Evolutionary conservation across 441 rosid species (phyloP), one percentile per base, ranked within the genome.

Genomic region (Croton laevigatus): DNA sequence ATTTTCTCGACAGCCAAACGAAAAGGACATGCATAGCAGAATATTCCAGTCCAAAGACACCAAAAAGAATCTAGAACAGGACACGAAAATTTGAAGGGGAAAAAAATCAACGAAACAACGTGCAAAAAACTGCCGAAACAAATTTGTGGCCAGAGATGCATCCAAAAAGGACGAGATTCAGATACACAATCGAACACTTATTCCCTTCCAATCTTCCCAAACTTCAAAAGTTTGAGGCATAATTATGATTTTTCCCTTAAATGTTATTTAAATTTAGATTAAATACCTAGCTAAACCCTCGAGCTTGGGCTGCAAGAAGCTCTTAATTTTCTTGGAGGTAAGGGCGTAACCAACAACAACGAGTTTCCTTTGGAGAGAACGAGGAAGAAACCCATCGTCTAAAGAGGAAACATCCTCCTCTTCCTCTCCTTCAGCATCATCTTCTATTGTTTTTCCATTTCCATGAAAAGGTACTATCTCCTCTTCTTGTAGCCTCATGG

Each of bases 341-440:
- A 90, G 96, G 14, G 96, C 96, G 68, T 90, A 90, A 77, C 96
- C 96, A 65, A 90, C 96, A 52, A 89, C 87, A 48, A 84, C 84
- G n/a, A 68, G 20, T 62, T 70, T 74, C 65, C 74, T 76, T 70
- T 76, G 85, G 34, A 73, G 70, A 66, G 70, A 81, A 34, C 48
- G 69, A 55, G 81, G 75, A 62, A 55, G 34, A 60, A 81, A 78
- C 65, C 46, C 69, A 37, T 10, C 48, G 22, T 36, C 48, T 17
- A 65, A 20, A 14, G 75, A 16, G 3, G 75, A 65, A 4, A 65
- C 11, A 27, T 57, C 34, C 44, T 27, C 57, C 45, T 40, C 49
- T 8, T 58, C 69, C n/a, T n/a, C n/a, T n/a, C 0, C 60, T 71
- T 65, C 57, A 59, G 66, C 32, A 53, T 46, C 64, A 10, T 58